Conservation (phyloP, 805 yeast genomes). For the Kodamaea sagamina region DNA sequence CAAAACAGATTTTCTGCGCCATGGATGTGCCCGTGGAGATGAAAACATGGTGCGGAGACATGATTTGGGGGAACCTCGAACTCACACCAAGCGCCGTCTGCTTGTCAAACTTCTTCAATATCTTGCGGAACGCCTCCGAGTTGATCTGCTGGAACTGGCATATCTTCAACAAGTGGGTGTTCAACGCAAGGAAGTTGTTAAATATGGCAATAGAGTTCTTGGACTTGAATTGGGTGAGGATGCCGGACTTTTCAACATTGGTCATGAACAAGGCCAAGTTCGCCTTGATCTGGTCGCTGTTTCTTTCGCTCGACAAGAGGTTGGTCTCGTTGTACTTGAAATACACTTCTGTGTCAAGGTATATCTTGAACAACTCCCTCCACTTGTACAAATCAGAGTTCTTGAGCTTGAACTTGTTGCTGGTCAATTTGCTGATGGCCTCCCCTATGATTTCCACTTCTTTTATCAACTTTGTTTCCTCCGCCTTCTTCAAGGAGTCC, state of each 20-base stretch:
- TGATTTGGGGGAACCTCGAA: constrained; percentile 46
- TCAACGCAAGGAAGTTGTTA: constrained; percentile 52
- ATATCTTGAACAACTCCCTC: constrained; percentile 67
- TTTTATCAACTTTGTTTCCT: constrained; percentile 43
- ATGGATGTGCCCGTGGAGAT: constrained; percentile 47
- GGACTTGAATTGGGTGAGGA: constrained; percentile 45
- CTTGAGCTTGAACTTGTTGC: constrained; percentile 32
- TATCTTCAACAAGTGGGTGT: constrained; percentile 55
- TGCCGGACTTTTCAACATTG: constrained; percentile 39
- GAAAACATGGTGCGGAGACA: constrained; percentile 43
- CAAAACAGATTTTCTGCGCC: constrained; percentile 54
- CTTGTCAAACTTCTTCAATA: constrained; percentile 75
- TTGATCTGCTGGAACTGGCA: constrained; percentile 64
- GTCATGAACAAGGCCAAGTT: constrained; percentile 44
- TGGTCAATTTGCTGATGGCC: constrained; percentile 38
- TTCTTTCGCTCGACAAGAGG: constrained; percentile 45
- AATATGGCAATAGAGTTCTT: constrained; percentile 49
- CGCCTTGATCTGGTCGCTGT: constrained; percentile 46
- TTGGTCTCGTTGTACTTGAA: constrained; percentile 51
- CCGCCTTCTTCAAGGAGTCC: constrained; percentile 43
- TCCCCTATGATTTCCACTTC: constrained; percentile 47
- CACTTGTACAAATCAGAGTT: constrained; percentile 62
- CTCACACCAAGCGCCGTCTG: constrained; percentile 59
- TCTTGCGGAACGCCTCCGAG: constrained; percentile 63
- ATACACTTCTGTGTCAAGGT: constrained; percentile 67